Evolutionary conservation across 306 rosid species (phyloP), one percentile per base, ranked within the genome.

Genomic region (Begonia fuchsioides): DNA sequence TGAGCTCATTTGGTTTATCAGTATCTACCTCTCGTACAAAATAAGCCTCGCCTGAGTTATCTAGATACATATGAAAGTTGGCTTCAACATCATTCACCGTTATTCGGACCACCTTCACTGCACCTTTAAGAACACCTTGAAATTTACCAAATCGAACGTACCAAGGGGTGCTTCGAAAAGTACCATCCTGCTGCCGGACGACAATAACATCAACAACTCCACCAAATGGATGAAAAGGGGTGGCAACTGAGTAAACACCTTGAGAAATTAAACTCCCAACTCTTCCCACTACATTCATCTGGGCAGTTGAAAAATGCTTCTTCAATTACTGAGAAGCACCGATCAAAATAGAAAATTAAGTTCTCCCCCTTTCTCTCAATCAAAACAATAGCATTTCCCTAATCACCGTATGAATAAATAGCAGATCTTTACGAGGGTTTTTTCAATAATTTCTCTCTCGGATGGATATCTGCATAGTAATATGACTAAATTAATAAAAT

Each of bases 171-270:
- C 92, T 84, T 16, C 92, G 72, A 60, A 84, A 90, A 3, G 94
- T 74, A 39, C 85, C 97, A 71, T 90, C 97, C 61, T 63, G 94
- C 68, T 90, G 97, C 71, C 70, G 88, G 72, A 90, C 97, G 52
- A 79, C 97, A 71, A 90, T 84, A 59, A 79, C 92, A 71, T 90
- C 97, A 62, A 90, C 82, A 51, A 95, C 97, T 61, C 97, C 97
- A 17, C 97, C 97, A 58, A 90, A 90, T 5, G 97, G 97, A 51
- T 90, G 97, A 68, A 90, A 90, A 40, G 97, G 97, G 14, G 88
- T 79, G 40, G 95, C 95, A 62, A 88, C 83, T 14, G 96, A 76
- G 66, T 82, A 87, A 66, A 87, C 94, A 49, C 96, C 92, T 69
- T 83, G 87, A 12, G 78, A 54, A 48, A 88, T 90, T 64, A 90